A percentile compares a stretch with the other conserved stretches of the same genome.
Conservation (phyloP, 805 yeast genomes). For the Saitoella complicata region DNA sequence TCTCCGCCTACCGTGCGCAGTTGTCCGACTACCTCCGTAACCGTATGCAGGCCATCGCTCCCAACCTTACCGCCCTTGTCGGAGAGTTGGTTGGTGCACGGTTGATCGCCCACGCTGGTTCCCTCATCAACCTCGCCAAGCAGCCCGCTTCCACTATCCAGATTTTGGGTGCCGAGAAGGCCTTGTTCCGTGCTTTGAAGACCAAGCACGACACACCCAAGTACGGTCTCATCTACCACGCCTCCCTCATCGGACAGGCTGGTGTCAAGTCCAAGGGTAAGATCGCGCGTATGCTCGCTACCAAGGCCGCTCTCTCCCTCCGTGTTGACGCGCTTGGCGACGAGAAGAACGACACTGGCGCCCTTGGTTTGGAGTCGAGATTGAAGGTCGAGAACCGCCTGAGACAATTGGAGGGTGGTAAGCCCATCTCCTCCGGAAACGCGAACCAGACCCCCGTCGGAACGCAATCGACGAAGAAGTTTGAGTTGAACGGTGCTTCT, state of each 20-base stretch:
- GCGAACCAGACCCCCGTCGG: constrained; percentile 46
- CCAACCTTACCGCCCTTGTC: constrained; percentile 84
- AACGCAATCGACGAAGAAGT: constrained; percentile 61
- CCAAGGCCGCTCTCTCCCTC: constrained; percentile 91
- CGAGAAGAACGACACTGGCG: constrained; percentile 71
- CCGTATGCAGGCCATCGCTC: constrained; percentile 98
- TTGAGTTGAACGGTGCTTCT: constrained; percentile 67
- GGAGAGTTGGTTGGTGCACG: constrained; percentile 99
- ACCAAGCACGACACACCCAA: constrained; percentile 98
- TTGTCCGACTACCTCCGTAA: constrained; percentile 76
- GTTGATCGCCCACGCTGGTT: constrained; percentile 93
- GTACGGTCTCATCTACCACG: constrained; percentile 93
- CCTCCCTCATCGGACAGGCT: constrained; percentile 95
- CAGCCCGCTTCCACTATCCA: constrained; percentile 98
- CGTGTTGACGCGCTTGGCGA: constrained; percentile 95
- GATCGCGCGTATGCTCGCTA: constrained; percentile 96
- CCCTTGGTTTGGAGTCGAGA: constrained; percentile 73
- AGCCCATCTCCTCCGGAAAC: constrained; percentile 47
- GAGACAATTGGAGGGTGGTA: constrained; percentile 92
- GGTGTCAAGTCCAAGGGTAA: constrained; percentile 97
- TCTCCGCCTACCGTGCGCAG: constrained; percentile 93
- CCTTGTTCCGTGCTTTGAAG: constrained; percentile 93
- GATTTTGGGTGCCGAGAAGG: constrained; percentile 98
- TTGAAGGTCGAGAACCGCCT: constrained; percentile 88
- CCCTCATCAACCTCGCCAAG: constrained; percentile 83